Conservation (phyloP, 805 yeast genomes). For the Candida stauntonica region DNA sequence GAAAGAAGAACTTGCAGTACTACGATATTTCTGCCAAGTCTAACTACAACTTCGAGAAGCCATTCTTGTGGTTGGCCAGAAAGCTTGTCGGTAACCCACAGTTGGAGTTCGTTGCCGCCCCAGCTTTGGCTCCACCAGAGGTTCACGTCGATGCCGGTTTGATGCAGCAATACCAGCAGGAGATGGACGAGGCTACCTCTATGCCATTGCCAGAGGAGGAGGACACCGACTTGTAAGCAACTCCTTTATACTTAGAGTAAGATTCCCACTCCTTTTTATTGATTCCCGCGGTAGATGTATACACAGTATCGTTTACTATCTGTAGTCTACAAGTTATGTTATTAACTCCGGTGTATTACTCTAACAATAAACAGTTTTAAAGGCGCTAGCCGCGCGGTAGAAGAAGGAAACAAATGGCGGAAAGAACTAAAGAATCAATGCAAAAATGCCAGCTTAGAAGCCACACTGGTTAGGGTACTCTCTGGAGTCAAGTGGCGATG, state of each 20-base stretch:
- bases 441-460: conserved; percentile 4
- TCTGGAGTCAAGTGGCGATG: conserved; percentile 73
- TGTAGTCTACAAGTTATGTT: no score
- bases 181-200: conserved; percentile 99
- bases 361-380: no score
- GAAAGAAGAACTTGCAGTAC: conserved; percentile 99
- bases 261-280: background rate
- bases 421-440: no score
- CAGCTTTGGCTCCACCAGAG: conserved; percentile 99
- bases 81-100: conserved; percentile 97
- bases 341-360: no score
- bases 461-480: conserved; percentile 65
- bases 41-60: conserved; percentile 99
- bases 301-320: no score
- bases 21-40: conserved; percentile 99
- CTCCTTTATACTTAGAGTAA: no score
- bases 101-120: conserved; percentile 97
- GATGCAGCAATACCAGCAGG: conserved; percentile 98
- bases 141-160: conserved; percentile 94
- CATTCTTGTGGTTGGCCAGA: conserved; percentile 99
- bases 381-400: no score
- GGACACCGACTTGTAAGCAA: conserved; percentile 93
- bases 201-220: conserved; percentile 99
- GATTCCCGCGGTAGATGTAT: background rate
- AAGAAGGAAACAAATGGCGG: no score